Conservation (phyloP, 2,329 filamentous ascomycete genomes). For the Cryphonectria parasitica region DNA sequence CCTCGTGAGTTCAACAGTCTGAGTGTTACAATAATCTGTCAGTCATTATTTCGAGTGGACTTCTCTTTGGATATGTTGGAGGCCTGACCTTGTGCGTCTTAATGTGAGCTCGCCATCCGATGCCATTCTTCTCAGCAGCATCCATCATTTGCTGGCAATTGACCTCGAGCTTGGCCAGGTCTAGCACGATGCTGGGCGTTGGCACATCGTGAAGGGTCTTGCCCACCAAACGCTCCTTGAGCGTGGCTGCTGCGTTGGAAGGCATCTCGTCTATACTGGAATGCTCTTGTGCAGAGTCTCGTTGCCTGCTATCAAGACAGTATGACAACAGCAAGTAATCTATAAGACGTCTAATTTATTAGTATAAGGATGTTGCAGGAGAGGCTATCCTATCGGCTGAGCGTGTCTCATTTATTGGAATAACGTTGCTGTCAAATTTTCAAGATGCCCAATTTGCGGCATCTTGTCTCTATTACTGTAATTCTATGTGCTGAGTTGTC, state of each 20-base stretch:
- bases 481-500: background rate
- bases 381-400: background rate
- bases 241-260: conserved; percentile 39
- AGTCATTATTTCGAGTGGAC: background rate
- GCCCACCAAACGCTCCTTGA: conserved; percentile 56
- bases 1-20: conserved; percentile 69
- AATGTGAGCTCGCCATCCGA: conserved; percentile 76
- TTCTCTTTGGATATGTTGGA: background rate
- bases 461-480: background rate
- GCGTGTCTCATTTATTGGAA: background rate
- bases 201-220: conserved; percentile 62
- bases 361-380: background rate
- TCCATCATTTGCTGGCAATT: conserved; percentile 76
- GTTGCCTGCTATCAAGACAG: too few relatives aligned
- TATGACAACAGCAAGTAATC: background rate
- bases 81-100: conserved; percentile 77
- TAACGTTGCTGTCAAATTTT: too few relatives aligned
- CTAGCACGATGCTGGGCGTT: conserved; percentile 70
- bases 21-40: conserved; percentile 1
- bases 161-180: conserved; percentile 64
- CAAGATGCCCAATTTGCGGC: background rate
- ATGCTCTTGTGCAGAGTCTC: background rate
- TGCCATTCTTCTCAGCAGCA: conserved; percentile 58
- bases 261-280: conserved; percentile 8
- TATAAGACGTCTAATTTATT: background rate